Evolutionary conservation across 2,329 filamentous ascomycete genomes (phyloP).

Genomic region (Chaetomium globosum): DNA sequence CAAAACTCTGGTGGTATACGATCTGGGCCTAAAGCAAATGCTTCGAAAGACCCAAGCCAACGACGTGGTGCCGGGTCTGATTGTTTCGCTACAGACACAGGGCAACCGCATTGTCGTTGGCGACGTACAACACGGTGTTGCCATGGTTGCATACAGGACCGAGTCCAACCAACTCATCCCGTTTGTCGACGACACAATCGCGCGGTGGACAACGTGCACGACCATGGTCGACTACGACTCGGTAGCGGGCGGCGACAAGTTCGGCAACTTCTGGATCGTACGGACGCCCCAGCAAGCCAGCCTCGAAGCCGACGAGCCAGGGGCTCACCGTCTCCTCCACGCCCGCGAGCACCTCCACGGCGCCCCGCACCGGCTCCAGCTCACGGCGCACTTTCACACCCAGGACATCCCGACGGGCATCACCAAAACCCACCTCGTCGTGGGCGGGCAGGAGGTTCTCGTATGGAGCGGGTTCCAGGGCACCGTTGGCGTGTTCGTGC

Average conservation of each 20-base stretch:
- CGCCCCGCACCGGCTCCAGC: neutral
- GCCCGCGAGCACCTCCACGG: neutral
- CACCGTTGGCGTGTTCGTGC: neutral
- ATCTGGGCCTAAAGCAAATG: slow-evolving; percentile 88
- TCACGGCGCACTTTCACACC: neutral
- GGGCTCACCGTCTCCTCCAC: neutral
- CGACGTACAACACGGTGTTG: slow-evolving; percentile 89
- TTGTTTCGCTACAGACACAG: slow-evolving; percentile 85
- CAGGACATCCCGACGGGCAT: neutral
- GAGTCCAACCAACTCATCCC: slow-evolving; percentile 89
- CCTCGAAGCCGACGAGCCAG: neutral
- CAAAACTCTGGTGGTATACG: slow-evolving; percentile 80
- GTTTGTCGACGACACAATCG: slow-evolving; percentile 88
- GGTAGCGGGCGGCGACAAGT: slow-evolving; percentile 92
- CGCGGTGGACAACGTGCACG: slow-evolving; percentile 87
- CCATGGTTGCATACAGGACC: slow-evolving; percentile 90
- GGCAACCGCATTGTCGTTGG: slow-evolving; percentile 89
- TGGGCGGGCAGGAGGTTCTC: neutral
- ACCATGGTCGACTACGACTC: slow-evolving; percentile 98
- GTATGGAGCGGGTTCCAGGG: neutral
- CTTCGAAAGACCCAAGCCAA: slow-evolving; percentile 87
- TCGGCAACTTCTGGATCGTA: slow-evolving; percentile 93
- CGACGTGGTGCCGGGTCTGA: slow-evolving; percentile 76
- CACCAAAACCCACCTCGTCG: neutral
- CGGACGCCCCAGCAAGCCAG: slow-evolving; percentile 46